Evolutionary conservation across 2,329 filamentous ascomycete species (phyloP).

Genomic region (Ceratocystis destructans): DNA sequence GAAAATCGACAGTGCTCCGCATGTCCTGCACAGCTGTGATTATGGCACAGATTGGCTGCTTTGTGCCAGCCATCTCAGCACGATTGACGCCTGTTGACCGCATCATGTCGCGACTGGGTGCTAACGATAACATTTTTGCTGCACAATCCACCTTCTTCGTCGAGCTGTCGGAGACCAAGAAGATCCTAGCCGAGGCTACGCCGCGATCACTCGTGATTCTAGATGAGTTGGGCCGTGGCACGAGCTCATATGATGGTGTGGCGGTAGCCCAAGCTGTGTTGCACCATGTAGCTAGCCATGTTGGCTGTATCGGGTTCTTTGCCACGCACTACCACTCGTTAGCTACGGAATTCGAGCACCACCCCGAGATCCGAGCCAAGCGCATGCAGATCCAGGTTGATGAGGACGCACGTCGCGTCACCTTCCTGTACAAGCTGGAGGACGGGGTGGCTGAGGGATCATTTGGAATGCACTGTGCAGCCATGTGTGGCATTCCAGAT

Average conservation of each 20-base stretch:
- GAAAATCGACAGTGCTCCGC: constrained; percentile 88
- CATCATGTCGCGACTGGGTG: constrained; percentile 95
- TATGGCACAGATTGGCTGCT: constrained; percentile 91
- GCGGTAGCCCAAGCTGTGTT: constrained; percentile 92
- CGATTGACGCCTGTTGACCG: constrained; percentile 82
- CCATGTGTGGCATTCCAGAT: constrained; percentile 86
- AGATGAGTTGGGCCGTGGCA: constrained; percentile 89
- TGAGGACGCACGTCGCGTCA: constrained; percentile 69
- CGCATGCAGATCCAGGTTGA: constrained; percentile 95
- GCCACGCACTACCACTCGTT: constrained; percentile 95
- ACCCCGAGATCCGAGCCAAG: constrained; percentile 74
- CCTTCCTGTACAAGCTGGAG: constrained; percentile 90
- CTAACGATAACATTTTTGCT: constrained; percentile 98
- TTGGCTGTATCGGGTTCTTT: constrained; percentile 91
- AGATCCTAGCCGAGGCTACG: constrained; percentile 89
- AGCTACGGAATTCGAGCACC: constrained; percentile 74
- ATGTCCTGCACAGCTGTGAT: constrained; percentile 98
- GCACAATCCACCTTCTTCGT: constrained; percentile 98
- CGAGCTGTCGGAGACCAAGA: constrained; percentile 92
- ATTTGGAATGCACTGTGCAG: constrained; percentile 97
- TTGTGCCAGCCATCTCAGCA: constrained; percentile 72
- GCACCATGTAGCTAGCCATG: constrained; percentile 87
- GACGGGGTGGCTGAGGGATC: constrained; percentile 88
- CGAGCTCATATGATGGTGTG: constrained; percentile 89
- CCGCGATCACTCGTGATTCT: constrained; percentile 90